These are phyloP conservation scores for Staphylotrichum tortipilum DNA, from an alignment of 495 filamentous ascomycete species.

Conservation along the genomic window DNA sequence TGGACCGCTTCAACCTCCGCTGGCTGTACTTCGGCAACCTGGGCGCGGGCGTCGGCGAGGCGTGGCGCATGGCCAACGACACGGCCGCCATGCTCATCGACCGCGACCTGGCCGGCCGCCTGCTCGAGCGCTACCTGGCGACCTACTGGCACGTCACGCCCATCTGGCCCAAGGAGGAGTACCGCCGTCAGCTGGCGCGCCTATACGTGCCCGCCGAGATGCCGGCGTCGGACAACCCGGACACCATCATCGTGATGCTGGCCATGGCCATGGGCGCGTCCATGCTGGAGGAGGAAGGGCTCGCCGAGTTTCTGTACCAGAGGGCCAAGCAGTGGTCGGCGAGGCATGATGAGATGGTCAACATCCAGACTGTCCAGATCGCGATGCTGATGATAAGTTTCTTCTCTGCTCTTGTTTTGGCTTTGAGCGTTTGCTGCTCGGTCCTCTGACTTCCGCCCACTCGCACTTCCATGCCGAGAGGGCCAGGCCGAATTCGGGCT, in stretches of 20 bases:
- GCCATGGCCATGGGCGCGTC: conserved; percentile 1
- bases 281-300: background rate
- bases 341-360: conserved; percentile 1
- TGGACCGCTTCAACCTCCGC: conserved; percentile 2
- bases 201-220: background rate
- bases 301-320: background rate
- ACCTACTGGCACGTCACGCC: background rate
- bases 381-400: conserved; percentile 2
- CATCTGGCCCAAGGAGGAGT: conserved; percentile 1
- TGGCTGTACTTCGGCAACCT: background rate
- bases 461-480: background rate
- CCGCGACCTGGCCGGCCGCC: background rate
- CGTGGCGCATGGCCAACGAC: background rate
- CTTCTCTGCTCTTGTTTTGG: background rate
- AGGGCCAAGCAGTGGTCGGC: background rate
- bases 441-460: background rate
- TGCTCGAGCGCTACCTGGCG: conserved; percentile 1
- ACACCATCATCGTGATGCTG: background rate
- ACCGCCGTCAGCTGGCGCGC: background rate
- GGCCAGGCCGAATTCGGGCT: background rate
- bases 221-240: background rate
- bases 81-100: background rate
- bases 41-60: background rate
- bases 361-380: background rate
- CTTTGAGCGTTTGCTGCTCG: too few relatives aligned